Base-by-base conservation (phyloP, 208 protist genomes). In the Acanthamoeba royreba region DNA sequence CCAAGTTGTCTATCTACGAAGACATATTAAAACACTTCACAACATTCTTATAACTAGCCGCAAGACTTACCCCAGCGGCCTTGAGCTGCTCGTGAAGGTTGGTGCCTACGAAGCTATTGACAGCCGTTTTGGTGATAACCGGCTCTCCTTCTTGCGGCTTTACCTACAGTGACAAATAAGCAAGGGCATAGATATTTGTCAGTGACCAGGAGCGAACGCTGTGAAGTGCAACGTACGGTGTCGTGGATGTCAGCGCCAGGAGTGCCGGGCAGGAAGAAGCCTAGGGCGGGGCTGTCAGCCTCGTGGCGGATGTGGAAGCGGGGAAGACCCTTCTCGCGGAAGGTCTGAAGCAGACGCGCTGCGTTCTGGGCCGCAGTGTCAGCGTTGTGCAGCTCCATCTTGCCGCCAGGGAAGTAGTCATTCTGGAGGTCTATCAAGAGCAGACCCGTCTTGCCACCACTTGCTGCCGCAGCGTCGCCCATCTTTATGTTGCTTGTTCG, bases 331-430 rank as follows among this genome's bases (percentile, higher is more conserved):
- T 92, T 77, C 15, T 43, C 55, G 55, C 87, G 87, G 63, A 79
- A 69, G 63, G 55, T 25, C 43, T 69, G 53, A 31, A 92, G 43
- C 55, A 92, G 55, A 15, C 46, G 38, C 15, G 28, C 46, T 17
- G 55, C 49, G 43, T 83, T 88, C 22, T 91, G n/a, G 13, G 72
- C 25, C 19, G 47, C 69, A 19, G 38, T 17, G 7, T 90, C 46
- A 15, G 28, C 38, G 11, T 93, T 66, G 0, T 88, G 9, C 2
- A 93, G 91, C 69, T 47, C 43, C 1, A 93, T 42, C 91, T 93
- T 93, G 69, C 91, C 91, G 22, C 91, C 91, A 5, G 91, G 72
- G 91, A 90, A 93, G 40, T 93, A 93, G 52, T 93, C 91, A 40
- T 93, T 93, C 52, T 93, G 91, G 4, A 93, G 22, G 40, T 93